Evolutionary conservation across 257 asterid species (phyloP).

Genomic region (Thymus quinquecostatus): DNA sequence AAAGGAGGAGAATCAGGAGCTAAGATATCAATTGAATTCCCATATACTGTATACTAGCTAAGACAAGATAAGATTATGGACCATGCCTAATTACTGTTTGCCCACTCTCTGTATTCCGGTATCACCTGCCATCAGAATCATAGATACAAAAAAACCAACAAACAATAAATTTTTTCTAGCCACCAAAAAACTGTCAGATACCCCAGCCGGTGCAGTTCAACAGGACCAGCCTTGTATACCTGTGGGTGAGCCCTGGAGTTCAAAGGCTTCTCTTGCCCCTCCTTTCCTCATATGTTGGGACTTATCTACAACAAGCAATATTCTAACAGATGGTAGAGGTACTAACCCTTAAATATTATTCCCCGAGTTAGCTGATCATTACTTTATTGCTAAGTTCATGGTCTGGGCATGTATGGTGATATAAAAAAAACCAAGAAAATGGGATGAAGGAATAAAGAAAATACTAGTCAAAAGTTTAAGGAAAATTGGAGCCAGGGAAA

Average conservation of each 20-base stretch:
- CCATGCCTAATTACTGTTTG: background rate
- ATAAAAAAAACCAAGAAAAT: constrained; percentile 1
- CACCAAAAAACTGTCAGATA: background rate
- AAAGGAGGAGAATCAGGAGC: background rate
- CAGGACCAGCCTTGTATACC: background rate
- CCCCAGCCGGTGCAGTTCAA: background rate
- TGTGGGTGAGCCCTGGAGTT: background rate
- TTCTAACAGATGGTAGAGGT: constrained; percentile 6
- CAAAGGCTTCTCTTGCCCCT: background rate
- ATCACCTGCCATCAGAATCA: background rate
- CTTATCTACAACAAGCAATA: background rate
- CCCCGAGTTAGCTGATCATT: background rate
- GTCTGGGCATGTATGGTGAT: constrained; percentile 1
- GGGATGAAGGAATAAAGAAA: background rate
- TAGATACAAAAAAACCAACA: background rate
- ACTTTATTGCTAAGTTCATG: background rate
- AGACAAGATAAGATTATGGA: background rate
- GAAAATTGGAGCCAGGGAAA: background rate
- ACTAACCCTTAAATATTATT: constrained; percentile 6
- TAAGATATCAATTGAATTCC: background rate
- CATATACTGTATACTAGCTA: background rate
- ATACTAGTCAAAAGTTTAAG: background rate
- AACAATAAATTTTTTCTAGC: background rate
- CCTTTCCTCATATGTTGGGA: background rate
- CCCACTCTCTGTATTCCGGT: background rate